phyloP scores from a whole-genome alignment of 2,329 filamentous ascomycete species.

The Lecanicillium sp. region DNA sequence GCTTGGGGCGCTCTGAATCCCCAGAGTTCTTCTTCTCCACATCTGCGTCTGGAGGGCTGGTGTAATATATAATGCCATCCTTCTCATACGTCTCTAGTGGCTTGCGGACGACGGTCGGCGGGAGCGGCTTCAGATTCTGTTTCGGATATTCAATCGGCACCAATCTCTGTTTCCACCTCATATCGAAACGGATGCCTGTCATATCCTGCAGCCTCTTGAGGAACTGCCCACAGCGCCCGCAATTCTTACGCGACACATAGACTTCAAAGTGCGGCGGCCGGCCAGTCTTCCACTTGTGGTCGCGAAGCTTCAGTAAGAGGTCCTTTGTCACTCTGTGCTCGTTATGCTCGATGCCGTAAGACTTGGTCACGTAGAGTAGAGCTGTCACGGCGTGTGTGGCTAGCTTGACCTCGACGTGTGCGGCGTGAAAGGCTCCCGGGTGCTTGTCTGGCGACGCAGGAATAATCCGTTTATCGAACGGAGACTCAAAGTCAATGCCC shows the following conservation, averaged over 20 bases:
- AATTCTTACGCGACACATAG: slow-evolving; percentile 31
- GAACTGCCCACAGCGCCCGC: slow-evolving; percentile 23
- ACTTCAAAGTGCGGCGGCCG: slow-evolving; percentile 26
- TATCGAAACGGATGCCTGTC: slow-evolving; percentile 23
- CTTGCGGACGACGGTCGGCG: background rate
- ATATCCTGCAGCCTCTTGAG: slow-evolving; percentile 20
- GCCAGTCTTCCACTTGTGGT: slow-evolving; percentile 22
- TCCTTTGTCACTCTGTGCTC: slow-evolving; percentile 18
- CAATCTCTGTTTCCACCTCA: slow-evolving; percentile 26
- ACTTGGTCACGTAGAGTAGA: slow-evolving; percentile 18
- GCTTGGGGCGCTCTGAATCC: background rate
- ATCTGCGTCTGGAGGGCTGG: background rate
- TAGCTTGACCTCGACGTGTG: slow-evolving; percentile 37
- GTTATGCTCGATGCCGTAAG: slow-evolving; percentile 21
- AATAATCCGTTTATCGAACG: slow-evolving; percentile 22
- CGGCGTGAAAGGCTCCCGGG: slow-evolving; percentile 26
- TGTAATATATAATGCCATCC: slow-evolving; percentile 3
- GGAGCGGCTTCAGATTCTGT: background rate
- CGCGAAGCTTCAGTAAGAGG: slow-evolving; percentile 21
- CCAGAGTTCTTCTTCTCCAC: background rate
- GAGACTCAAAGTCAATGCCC: slow-evolving; percentile 23
- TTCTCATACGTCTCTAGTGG: background rate
- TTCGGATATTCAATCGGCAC: background rate
- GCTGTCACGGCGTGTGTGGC: slow-evolving; percentile 27
- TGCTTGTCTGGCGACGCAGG: background rate